Percentiles rank a stretch among this genome's conserved stretches.
Conservation (phyloP, 1,284 basidiomycete genomes). For the Marasmius tenuissimus region DNA sequence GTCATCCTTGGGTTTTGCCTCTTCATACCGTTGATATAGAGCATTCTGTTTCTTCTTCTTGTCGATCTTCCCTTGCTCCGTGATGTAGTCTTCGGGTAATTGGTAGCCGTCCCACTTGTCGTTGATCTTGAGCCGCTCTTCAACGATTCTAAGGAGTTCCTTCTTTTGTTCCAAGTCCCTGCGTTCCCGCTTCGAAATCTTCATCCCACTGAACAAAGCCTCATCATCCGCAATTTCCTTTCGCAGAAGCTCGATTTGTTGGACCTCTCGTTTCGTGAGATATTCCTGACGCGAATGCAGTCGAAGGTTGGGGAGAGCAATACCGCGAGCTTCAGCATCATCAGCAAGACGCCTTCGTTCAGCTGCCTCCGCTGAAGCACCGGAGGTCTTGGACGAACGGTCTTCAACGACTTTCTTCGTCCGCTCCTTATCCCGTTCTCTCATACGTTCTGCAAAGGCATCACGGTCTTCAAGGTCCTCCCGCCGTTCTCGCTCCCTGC, state of each 20-base stretch:
- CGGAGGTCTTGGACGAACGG: conserved; percentile 72
- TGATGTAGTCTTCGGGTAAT: conserved; percentile 96
- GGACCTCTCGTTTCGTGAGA: conserved; percentile 92
- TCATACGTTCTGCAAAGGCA: conserved; percentile 89
- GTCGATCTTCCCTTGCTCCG: conserved; percentile 98
- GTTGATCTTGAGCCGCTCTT: conserved; percentile 91
- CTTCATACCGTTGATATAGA: conserved; percentile 93
- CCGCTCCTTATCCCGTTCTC: conserved; percentile 79
- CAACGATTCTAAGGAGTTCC: conserved; percentile 88
- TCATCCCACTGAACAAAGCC: conserved; percentile 85
- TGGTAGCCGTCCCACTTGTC: conserved; percentile 94
- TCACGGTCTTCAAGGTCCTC: conserved; percentile 88
- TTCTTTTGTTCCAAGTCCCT: conserved; percentile 89
- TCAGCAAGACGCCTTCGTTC: conserved; percentile 83
- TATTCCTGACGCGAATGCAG: conserved; percentile 92
- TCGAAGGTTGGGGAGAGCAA: conserved; percentile 83
- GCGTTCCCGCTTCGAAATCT: conserved; percentile 82
- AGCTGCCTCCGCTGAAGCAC: conserved; percentile 82
- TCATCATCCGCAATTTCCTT: conserved; percentile 94
- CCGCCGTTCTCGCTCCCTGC: conserved; percentile 73
- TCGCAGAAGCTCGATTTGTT: conserved; percentile 92
- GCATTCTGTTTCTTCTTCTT: conserved; percentile 95
- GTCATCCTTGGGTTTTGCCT: conserved; percentile 84
- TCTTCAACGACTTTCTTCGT: conserved; percentile 95
- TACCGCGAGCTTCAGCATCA: conserved; percentile 73